phyloP scores from a whole-genome alignment of 1,284 basidiomycete genomes.

The Fomitopsis betulina region DNA sequence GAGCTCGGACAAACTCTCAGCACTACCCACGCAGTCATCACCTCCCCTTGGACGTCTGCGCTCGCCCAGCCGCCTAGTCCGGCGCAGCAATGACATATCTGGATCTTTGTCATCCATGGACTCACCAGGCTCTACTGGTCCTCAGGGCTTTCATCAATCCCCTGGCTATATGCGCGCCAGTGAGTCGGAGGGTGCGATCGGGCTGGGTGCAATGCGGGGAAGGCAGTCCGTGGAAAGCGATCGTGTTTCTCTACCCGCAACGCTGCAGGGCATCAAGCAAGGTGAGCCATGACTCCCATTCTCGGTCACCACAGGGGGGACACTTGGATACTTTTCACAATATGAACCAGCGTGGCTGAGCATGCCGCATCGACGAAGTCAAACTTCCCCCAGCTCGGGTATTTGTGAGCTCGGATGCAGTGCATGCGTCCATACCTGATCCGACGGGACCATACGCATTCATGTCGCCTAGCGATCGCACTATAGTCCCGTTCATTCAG shows the following conservation, averaged over 20 bases:
- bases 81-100: conserved; percentile 24
- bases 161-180: conserved; percentile 14
- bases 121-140: conserved; percentile 16
- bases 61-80: conserved; percentile 16
- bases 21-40: conserved; percentile 30
- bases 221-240: conserved; percentile 41
- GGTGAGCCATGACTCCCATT: conserved; percentile 12
- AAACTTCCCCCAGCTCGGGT: too few species aligned
- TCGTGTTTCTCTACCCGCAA: conserved; percentile 26
- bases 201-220: conserved; percentile 28
- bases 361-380: too few species aligned
- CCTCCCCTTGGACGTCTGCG: conserved; percentile 25
- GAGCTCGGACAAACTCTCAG: conserved; percentile 36
- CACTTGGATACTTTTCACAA: too few species aligned
- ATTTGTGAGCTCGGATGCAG: too few species aligned
- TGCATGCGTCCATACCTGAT: too few species aligned
- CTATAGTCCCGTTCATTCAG: too few species aligned
- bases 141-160: conserved; percentile 14
- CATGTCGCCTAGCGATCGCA: too few species aligned
- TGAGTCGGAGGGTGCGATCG: conserved; percentile 27
- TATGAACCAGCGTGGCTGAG: too few species aligned
- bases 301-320: too few species aligned
- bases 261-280: conserved; percentile 26
- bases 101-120: conserved; percentile 24
- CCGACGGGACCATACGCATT: too few species aligned